Conservation (phyloP, 345 rosid species). For the Lepidium sativum region DNA sequence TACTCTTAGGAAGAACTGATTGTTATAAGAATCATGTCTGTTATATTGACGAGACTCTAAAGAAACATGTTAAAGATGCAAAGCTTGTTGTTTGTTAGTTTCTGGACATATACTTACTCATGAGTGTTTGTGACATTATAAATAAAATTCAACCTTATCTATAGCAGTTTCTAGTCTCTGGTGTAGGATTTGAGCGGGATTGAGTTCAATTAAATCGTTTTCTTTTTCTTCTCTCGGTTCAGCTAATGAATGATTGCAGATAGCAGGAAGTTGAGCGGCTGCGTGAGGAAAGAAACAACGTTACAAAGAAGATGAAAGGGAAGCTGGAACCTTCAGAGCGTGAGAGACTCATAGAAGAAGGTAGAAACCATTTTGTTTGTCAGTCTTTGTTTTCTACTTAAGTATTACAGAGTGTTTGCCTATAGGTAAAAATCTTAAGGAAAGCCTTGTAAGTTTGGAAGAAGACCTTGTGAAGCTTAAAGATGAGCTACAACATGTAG, state of each 20-base stretch:
- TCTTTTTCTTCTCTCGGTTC: constrained; percentile 6
- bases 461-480: constrained; percentile 61
- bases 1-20: neutral
- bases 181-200: no score
- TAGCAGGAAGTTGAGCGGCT: constrained; percentile 84
- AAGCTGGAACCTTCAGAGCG: constrained; percentile 68
- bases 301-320: constrained; percentile 88
- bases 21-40: neutral
- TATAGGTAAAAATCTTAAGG: constrained; percentile 83
- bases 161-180: neutral
- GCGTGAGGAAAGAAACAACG: constrained; percentile 74
- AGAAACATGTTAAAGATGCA: neutral
- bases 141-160: neutral
- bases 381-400: neutral
- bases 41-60: neutral
- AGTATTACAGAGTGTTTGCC: neutral
- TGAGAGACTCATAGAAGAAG: constrained; percentile 69
- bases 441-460: constrained; percentile 53
- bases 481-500: constrained; percentile 82
- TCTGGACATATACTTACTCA: neutral
- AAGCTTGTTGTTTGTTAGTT: neutral
- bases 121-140: neutral
- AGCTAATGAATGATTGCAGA: constrained; percentile 61
- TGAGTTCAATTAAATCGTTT: neutral
- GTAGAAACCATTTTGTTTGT: constrained; percentile 24